Evolutionary conservation across 805 yeast species (phyloP), one percentile per base, ranked within the genome.

Genomic region (Peterozyma toletana): DNA sequence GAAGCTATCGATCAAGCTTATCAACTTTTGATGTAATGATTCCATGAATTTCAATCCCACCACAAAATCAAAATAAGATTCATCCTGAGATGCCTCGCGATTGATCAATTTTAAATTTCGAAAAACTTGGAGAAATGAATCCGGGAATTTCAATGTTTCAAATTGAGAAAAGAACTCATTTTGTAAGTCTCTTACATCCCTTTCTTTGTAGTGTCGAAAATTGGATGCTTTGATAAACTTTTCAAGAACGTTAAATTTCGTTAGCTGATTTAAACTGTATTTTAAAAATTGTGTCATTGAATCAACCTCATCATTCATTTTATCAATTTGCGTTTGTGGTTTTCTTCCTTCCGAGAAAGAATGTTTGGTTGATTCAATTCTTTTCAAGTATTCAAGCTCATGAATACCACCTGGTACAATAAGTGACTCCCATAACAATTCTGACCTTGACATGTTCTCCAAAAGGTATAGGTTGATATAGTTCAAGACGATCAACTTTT

Each of bases 221-320:
- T 62, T 51, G 1, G 62, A 48, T 30, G 66, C 51, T 45, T 67
- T 70, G 48, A 64, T 65, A 27, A 77, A 52, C 43, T 55, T 63
- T 11, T 61, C 57, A 13, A 70, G 53, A 1, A 50, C 35, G 2
- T 57, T 53, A 44, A 67, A 67, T 3, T 50, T 52, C 3, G 49
- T 50, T 15, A 78, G 54, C 49, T 78, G 81, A 9, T 61, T 58
- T 17, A 58, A 44, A 0, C 82, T 70, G 47, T 64, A 77, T 33
- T 64, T 65, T 30, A 78, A 49, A 49, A 79, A 79, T 31, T 66
- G 65, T 39, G 68, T 72, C 43, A 74, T 71, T 41, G 68, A 80
- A 11, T 60, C 58, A 21, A 69, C 55, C 39, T 66, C 67, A 34
- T 68, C 71, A 4, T 37, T 44, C 36, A n/a, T 42, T 38, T 35